phyloP scores from a whole-genome alignment of 345 rosid species.

The Carallia brachiata region DNA sequence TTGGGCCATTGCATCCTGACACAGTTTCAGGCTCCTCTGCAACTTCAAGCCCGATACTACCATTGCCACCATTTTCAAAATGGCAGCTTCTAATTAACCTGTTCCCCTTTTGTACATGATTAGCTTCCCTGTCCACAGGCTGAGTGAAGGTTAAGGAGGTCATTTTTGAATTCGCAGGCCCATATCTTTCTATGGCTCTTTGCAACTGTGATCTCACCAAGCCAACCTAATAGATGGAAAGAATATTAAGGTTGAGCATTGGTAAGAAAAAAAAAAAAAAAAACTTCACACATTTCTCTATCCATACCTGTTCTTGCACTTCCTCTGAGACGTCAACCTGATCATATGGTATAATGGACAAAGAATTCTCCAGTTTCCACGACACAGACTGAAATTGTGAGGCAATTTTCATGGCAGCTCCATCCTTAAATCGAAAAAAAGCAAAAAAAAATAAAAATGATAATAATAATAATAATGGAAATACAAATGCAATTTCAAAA shows the following conservation, averaged over 20 bases:
- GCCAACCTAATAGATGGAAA: conserved; percentile 47
- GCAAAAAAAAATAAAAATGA: too few species aligned
- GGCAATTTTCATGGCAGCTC: conserved; percentile 52
- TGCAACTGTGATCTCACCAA: conserved; percentile 73
- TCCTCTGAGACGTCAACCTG: conserved; percentile 76
- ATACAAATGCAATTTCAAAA: too few species aligned
- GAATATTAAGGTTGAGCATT: not conserved
- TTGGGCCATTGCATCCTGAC: conserved; percentile 6
- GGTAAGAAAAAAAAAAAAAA: not conserved
- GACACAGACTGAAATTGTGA: conserved; percentile 82
- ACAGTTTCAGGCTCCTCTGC: conserved; percentile 24
- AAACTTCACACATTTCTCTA: not conserved
- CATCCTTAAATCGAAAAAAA: conserved; percentile 60
- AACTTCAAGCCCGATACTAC: conserved; percentile 28
- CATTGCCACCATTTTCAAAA: conserved; percentile 23
- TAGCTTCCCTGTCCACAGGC: conserved; percentile 40
- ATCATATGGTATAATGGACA: conserved; percentile 60
- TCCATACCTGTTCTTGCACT: conserved; percentile 74
- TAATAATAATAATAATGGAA: conserved; percentile 33
- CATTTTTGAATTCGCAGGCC: conserved; percentile 50
- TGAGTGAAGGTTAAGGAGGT: conserved; percentile 45
- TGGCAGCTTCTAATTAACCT: conserved; percentile 24
- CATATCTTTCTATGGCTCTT: conserved; percentile 75
- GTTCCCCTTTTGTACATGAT: conserved; percentile 11
- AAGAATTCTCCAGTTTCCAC: conserved; percentile 79